Percentiles rank a stretch among this genome's conserved stretches.
Conservation (phyloP, 2,329 filamentous ascomycete genomes). For the Penicillium sp. region DNA sequence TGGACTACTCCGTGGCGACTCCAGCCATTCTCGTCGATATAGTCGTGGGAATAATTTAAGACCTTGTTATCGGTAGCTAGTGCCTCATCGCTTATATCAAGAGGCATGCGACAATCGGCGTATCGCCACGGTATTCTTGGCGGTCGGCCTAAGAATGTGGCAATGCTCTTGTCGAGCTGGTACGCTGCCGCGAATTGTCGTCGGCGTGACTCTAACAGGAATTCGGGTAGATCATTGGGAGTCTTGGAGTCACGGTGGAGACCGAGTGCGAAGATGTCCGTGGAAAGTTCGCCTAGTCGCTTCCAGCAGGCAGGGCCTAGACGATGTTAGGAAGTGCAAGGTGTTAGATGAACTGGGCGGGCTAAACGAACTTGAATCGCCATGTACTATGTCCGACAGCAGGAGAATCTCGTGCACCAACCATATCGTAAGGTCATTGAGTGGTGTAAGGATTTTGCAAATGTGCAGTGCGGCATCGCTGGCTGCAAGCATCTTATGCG, state of each 20-base stretch:
- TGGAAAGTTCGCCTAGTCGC: slow-evolving; percentile 22
- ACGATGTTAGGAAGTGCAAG: background rate
- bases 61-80: slow-evolving; percentile 7
- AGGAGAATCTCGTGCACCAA: slow-evolving; percentile 29
- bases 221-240: slow-evolving; percentile 12
- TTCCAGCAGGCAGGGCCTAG: slow-evolving; percentile 22
- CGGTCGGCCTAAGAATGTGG: slow-evolving; percentile 24
- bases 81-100: slow-evolving; percentile 20
- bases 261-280: slow-evolving; percentile 22
- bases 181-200: slow-evolving; percentile 23
- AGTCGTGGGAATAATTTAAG: slow-evolving; percentile 3
- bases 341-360: background rate
- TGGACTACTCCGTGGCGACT: slow-evolving; percentile 12
- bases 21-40: slow-evolving; percentile 19
- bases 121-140: slow-evolving; percentile 21
- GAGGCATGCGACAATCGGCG: slow-evolving; percentile 18
- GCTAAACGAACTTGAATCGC: slow-evolving; percentile 29
- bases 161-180: slow-evolving; percentile 24
- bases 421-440: slow-evolving; percentile 33
- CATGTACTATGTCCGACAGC: slow-evolving; percentile 30
- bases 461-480: slow-evolving; percentile 33
- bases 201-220: slow-evolving; percentile 20
- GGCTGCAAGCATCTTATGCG: slow-evolving; percentile 23
- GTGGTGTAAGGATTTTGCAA: slow-evolving; percentile 31
- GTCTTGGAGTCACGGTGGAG: slow-evolving; percentile 19